phyloP scores from a whole-genome alignment of 139 green algal genomes.

The Trebouxia sp. region DNA sequence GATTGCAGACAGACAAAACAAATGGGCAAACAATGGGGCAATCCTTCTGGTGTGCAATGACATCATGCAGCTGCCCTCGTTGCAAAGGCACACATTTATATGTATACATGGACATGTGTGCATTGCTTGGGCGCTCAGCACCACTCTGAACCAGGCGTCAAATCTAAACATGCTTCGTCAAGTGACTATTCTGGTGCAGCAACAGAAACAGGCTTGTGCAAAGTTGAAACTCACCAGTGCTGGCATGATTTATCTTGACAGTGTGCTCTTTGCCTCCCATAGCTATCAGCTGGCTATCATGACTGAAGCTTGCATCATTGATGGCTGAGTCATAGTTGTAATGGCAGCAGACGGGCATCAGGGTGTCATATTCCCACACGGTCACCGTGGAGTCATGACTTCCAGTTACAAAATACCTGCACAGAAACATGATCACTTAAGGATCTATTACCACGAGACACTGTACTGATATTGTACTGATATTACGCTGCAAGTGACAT shows the following conservation, averaged over 20 bases:
- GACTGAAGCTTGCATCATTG: slow-evolving; percentile 17
- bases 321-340: slow-evolving; percentile 11
- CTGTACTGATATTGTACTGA: too few species aligned
- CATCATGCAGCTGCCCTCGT: too few species aligned
- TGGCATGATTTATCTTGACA: slow-evolving; percentile 4
- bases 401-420: background rate
- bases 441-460: background rate
- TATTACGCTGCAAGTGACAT: too few species aligned
- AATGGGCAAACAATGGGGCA: too few species aligned
- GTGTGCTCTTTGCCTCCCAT: background rate
- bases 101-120: too few species aligned
- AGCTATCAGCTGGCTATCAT: background rate
- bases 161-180: background rate
- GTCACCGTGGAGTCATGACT: slow-evolving; percentile 4
- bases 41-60: too few species aligned
- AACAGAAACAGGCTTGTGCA: too few species aligned
- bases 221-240: background rate
- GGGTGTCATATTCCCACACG: background rate
- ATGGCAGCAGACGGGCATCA: background rate
- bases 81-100: too few species aligned
- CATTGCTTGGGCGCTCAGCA: too few species aligned
- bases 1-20: too few species aligned
- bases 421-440: background rate
- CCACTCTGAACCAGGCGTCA: background rate
- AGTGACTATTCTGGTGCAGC: background rate